Evolutionary conservation across 495 filamentous ascomycete genomes (phyloP).

Genomic region (Neurospora africana): DNA sequence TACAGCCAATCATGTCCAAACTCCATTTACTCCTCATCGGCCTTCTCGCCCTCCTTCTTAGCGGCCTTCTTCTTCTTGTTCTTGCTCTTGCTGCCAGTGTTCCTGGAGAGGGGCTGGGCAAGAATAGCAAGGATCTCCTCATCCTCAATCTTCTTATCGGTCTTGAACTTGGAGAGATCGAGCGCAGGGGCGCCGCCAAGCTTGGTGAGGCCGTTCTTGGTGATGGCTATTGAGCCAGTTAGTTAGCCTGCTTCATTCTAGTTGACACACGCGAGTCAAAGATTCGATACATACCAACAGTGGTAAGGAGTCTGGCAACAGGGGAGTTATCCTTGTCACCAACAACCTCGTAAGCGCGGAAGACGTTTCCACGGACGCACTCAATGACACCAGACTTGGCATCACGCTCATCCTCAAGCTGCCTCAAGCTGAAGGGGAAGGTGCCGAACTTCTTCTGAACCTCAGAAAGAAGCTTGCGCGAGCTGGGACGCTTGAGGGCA

Average conservation of each 20-base stretch:
- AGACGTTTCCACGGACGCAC: constrained; percentile 80
- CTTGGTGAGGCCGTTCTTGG: constrained; percentile 89
- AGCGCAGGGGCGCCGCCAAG: constrained; percentile 61
- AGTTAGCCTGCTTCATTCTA: constrained; percentile 4
- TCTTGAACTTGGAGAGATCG: constrained; percentile 71
- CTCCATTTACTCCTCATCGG: constrained; percentile 12
- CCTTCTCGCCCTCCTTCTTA: constrained; percentile 52
- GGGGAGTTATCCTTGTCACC: constrained; percentile 79
- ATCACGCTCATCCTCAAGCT: constrained; percentile 91
- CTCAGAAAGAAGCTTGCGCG: constrained; percentile 81
- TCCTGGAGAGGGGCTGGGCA: constrained; percentile 69
- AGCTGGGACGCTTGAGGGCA: constrained; percentile 81
- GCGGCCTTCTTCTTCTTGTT: constrained; percentile 75
- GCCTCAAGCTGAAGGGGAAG: constrained; percentile 95
- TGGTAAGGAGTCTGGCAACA: constrained; percentile 79
- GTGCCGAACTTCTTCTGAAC: constrained; percentile 91
- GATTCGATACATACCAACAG: constrained; percentile 60
- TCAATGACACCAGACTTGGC: constrained; percentile 95
- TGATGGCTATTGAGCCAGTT: constrained; percentile 59
- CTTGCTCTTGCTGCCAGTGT: constrained; percentile 73
- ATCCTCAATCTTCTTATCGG: constrained; percentile 95
- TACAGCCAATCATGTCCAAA: neutral
- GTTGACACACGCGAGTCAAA: constrained; percentile 1
- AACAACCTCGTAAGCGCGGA: constrained; percentile 90
- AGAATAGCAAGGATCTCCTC: constrained; percentile 91